Evolutionary conservation across 2,329 filamentous ascomycete species (phyloP), one percentile per base, ranked within the genome.

Genomic region (Fusarium metavorans): DNA sequence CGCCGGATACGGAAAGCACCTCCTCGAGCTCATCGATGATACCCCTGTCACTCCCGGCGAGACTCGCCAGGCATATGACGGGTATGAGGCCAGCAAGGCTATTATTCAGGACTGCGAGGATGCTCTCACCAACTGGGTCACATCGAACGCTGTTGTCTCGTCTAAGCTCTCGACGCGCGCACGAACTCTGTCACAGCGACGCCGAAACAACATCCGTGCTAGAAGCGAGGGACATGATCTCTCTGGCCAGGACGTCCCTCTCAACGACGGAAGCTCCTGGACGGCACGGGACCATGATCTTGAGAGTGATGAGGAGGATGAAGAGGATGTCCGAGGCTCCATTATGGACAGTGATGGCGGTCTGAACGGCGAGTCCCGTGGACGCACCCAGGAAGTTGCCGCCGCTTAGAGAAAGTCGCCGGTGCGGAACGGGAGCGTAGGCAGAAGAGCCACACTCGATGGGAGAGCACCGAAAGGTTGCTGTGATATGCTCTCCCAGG

Each of bases 81-180:
- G 97, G 72, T 99, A 99, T 82, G 97, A 99, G 84, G 95, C 95
- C 72, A 97, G 94, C 90, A 98, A 98, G 87, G 96, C 94, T 74
- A 98, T 99, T 85, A 98, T 99, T 81, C 97, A 99, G 86, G 97
- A 99, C 85, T 99, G 97, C 84, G 97, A 99, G 85, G 95, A 98
- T 82, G 91, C 97, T 2, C 92, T 99, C 71, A 98, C 95, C 83
- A 98, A 98, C 88, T 99, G 97, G 97, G 95, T 98, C 43, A 90
- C 92, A 67, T 92, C 95, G 80, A 97, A 97, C 81, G 96, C 97
- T 7, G 92, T 94, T 54, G 95, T 99, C 77, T 93, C 90, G 66
- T 92, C 95, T 74, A 95, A 94, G 83, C 91, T 99, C 58, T 98
- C 95, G 6, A 93, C 92, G 20, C 94, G 97, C 69, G 92, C 96